Conservation (phyloP, 2,329 filamentous ascomycete genomes). For the Claviceps digitariae region DNA sequence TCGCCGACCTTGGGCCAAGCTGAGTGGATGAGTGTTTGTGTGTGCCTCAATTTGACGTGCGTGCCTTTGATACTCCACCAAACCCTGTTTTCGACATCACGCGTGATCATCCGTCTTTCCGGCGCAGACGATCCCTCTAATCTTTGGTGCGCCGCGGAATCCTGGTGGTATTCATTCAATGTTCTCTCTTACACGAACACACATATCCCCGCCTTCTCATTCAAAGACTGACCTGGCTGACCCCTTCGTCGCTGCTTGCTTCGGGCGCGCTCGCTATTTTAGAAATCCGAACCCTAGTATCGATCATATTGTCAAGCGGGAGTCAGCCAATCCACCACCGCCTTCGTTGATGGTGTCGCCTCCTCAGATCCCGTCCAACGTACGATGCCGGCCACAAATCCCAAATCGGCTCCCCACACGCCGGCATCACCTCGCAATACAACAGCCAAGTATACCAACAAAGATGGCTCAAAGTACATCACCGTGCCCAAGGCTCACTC, state of each 20-base stretch:
- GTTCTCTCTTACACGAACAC: background rate
- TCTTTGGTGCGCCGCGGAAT: background rate
- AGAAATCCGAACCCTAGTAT: background rate
- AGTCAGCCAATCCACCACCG: background rate
- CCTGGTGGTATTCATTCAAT: background rate
- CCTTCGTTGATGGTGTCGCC: conserved; percentile 26
- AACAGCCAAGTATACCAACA: conserved; percentile 51
- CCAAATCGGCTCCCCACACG: conserved; percentile 33
- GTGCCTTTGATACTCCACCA: conserved; percentile 4
- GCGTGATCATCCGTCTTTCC: background rate
- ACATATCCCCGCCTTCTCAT: background rate
- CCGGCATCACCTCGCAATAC: conserved; percentile 40
- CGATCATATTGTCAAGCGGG: background rate
- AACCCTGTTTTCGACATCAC: conserved; percentile 2
- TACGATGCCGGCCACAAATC: conserved; percentile 39
- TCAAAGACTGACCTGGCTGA: conserved; percentile 1
- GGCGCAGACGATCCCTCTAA: background rate
- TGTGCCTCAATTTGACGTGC: conserved; percentile 24
- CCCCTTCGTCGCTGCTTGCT: background rate
- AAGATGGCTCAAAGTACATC: conserved; percentile 57
- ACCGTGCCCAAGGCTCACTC: conserved; percentile 45
- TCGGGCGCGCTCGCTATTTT: background rate
- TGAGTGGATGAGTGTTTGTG: conserved; percentile 11
- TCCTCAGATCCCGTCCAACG: conserved; percentile 18
- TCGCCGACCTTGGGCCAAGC: conserved; percentile 6